phyloP scores from a whole-genome alignment of 177 flowering plant genomes.

The Vitis hybrid region DNA sequence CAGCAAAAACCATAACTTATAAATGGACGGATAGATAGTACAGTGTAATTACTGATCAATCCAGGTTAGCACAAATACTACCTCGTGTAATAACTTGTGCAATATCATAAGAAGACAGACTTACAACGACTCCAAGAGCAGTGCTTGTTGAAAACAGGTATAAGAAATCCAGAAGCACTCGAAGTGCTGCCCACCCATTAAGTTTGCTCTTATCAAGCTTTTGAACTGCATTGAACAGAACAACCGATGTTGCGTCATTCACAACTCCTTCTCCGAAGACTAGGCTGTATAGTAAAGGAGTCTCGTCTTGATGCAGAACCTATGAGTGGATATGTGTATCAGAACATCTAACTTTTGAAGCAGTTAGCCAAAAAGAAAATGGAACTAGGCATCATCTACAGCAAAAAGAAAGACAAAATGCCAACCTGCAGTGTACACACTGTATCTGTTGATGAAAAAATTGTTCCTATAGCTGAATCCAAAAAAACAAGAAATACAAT shows the following conservation, averaged over 20 bases:
- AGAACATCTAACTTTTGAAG: conserved; percentile 2
- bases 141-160: conserved; percentile 85
- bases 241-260: conserved; percentile 95
- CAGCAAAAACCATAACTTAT: too few species aligned
- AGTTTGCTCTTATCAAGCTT: conserved; percentile 58
- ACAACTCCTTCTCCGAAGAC: conserved; percentile 99
- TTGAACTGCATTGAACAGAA: conserved; percentile 84
- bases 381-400: neutral
- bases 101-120: conserved; percentile 14
- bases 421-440: conserved; percentile 93
- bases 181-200: conserved; percentile 40
- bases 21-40: too few species aligned
- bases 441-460: conserved; percentile 93
- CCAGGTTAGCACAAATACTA: neutral
- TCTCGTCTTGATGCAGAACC: conserved; percentile 92
- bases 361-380: neutral
- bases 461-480: conserved; percentile 73
- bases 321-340: conserved; percentile 14
- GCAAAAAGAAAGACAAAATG: neutral
- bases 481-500: conserved; percentile 4
- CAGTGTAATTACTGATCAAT: neutral
- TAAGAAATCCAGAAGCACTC: conserved; percentile 54
- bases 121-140: conserved; percentile 69
- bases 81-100: neutral
- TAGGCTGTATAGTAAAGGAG: conserved; percentile 84